A percentile compares a stretch with the other conserved stretches of the same genome.
These are phyloP conservation scores for Musa beccarii DNA, from an alignment of 176 grass and related monocot species.

Conservation along the genomic window DNA sequence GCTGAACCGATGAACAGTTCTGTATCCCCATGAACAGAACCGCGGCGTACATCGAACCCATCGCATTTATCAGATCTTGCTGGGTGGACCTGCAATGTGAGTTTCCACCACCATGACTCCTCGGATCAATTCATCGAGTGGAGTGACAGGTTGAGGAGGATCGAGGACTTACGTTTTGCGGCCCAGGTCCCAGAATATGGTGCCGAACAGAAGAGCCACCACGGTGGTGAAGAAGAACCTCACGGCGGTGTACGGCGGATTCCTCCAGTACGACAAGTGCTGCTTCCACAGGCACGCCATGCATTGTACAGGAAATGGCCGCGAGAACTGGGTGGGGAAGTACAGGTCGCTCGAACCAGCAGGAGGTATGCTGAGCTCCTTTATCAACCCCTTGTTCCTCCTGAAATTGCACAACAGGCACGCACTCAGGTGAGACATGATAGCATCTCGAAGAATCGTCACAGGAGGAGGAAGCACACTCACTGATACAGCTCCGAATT, in stretches of 20 bases:
- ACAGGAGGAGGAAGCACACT: not conserved
- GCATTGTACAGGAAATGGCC: slow-evolving; percentile 54
- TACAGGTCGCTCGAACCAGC: slow-evolving; percentile 55
- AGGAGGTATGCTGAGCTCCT: slow-evolving; percentile 48
- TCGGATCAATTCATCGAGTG: not conserved
- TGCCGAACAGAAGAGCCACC: slow-evolving; percentile 68
- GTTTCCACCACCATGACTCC: not conserved
- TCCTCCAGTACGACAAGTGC: slow-evolving; percentile 83
- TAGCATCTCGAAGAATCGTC: slow-evolving; percentile 7
- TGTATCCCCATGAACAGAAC: slow-evolving; percentile 69
- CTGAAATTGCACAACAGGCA: slow-evolving; percentile 24
- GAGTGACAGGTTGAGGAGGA: not conserved
- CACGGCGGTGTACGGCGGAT: slow-evolving; percentile 77
- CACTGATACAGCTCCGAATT: slow-evolving; percentile 62
- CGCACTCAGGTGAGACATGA: not conserved
- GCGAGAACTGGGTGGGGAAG: slow-evolving; percentile 65
- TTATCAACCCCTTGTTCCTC: slow-evolving; percentile 52
- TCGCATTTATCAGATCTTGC: slow-evolving; percentile 79
- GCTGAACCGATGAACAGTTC: slow-evolving; percentile 54
- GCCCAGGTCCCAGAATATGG: slow-evolving; percentile 77
- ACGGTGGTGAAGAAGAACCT: slow-evolving; percentile 67
- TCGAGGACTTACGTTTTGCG: slow-evolving; percentile 41
- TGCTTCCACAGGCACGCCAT: slow-evolving; percentile 83
- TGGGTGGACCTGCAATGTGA: slow-evolving; percentile 35
- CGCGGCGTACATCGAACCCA: slow-evolving; percentile 81